Base-by-base conservation (phyloP, 1,284 basidiomycete genomes). In the Afroboletus lepidellus region DNA sequence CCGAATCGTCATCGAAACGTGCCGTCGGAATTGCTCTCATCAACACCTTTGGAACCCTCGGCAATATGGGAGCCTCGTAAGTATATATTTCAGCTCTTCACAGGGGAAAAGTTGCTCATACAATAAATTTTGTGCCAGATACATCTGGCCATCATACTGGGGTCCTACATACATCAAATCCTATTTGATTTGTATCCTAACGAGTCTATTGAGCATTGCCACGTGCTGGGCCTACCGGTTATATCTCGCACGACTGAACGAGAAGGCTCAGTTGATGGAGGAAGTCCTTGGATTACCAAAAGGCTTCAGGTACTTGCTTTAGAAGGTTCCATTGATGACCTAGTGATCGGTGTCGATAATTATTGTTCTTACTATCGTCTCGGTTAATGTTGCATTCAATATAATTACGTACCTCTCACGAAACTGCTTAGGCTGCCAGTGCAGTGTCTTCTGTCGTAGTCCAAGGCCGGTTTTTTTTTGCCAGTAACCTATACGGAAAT, bases 151-250 rank as follows among this genome's bases (percentile, higher is more conserved):
- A 2, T 57, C 58, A 3, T 39, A 41, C 30, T 75, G 72, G 74
- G 74, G 69, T 5, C 72, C 71, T 2, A 62, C 62, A 20, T 75
- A 75, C 44, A 34, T 48, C 2, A 58, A 64, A 9, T 73, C 71
- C 20, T 74, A 67, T 58, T 71, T 72, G 7, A 78, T 83, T 51
- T 81, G 79, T 63, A 77, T 80, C 64, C 74, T 80, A 38, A 72
- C 72, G 46, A 73, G 70, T 41, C 71, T 72, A 1, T 54, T 77
- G 33, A 63, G 69, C 23, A 78, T 87, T 41, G 45, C 74, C 21
- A 80, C 86, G 78, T 78, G 77, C 58, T 77, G 75, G 56, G 57
- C 74, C 29, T 80, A 85, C 69, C 75, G 81, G 50, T 54, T 62
- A 46, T 75, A 84, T 59, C 70, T 87, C 43, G 64, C 66, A 32